These are phyloP conservation scores for Arabidopsis hybrid DNA, from an alignment of 441 rosid genomes.

Conservation along the genomic window DNA sequence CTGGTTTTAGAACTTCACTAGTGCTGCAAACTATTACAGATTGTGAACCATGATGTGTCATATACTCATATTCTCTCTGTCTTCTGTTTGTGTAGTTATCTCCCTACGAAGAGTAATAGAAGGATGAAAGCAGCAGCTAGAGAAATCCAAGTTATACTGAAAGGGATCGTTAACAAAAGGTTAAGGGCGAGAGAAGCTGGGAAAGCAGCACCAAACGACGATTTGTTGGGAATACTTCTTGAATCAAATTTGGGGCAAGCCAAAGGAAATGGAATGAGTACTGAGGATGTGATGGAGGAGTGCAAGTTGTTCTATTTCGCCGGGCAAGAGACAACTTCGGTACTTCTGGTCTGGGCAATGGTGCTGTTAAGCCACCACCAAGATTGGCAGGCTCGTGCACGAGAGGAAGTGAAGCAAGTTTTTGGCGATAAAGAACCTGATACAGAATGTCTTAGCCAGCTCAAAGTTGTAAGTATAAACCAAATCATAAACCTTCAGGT, in stretches of 20 bases:
- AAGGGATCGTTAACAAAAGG: conserved; percentile 27
- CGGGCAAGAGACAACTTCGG: conserved; percentile 38
- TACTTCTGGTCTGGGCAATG: conserved; percentile 34
- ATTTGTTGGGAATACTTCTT: conserved; percentile 35
- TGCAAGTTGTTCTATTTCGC: conserved; percentile 37
- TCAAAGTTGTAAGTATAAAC: conserved; percentile 36
- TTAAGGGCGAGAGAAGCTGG: conserved; percentile 29
- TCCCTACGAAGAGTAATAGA: conserved; percentile 34
- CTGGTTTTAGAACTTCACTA: neutral
- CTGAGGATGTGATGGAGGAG: conserved; percentile 27
- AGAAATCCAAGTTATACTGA: conserved; percentile 28
- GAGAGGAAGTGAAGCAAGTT: conserved; percentile 41
- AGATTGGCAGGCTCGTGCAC: conserved; percentile 37
- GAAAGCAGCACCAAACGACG: conserved; percentile 17
- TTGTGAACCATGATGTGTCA: neutral
- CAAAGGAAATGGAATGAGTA: conserved; percentile 21
- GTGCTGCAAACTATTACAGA: neutral
- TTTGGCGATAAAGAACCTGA: conserved; percentile 31
- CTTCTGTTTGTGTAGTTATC: conserved; percentile 4
- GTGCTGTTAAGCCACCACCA: conserved; percentile 38
- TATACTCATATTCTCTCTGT: neutral
- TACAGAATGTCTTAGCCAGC: conserved; percentile 25
- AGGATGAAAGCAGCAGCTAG: conserved; percentile 20
- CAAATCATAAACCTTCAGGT: neutral
- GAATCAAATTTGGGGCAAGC: conserved; percentile 27